Evolutionary conservation across 129 eudicot genomes (phyloP).

Genomic region (Chrysanthemum seticuspe): DNA sequence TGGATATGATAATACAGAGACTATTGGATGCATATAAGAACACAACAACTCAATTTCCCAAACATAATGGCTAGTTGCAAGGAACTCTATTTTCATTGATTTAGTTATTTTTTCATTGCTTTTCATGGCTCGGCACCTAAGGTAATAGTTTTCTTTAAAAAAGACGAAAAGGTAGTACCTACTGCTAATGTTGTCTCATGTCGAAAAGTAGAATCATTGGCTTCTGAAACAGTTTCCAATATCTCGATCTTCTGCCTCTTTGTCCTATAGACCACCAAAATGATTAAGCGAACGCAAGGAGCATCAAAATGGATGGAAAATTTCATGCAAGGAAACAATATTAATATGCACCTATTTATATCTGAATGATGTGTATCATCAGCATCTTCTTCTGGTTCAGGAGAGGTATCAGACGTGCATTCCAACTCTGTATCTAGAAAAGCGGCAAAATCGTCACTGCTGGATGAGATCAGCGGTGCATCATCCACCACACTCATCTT

Average conservation of each 20-base stretch:
- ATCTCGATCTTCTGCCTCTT: conserved; percentile 60
- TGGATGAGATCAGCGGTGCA: conserved; percentile 46
- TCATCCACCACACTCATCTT: conserved; percentile 45
- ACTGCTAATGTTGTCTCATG: conserved; percentile 20
- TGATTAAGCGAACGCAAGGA: background rate
- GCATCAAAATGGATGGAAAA: conserved; percentile 8
- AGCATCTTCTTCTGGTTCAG: conserved; percentile 35
- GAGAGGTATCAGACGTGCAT: conserved; percentile 39
- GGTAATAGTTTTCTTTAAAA: background rate
- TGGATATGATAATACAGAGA: conserved; percentile 28
- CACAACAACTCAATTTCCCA: background rate
- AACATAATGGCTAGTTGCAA: background rate
- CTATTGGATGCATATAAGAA: background rate
- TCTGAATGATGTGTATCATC: conserved; percentile 25
- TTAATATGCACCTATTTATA: conserved; percentile 22
- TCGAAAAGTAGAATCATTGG: conserved; percentile 31
- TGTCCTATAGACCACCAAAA: conserved; percentile 33
- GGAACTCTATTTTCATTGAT: too few species aligned
- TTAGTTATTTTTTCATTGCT: background rate
- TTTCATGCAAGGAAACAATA: background rate
- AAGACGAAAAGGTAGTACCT: conserved; percentile 31
- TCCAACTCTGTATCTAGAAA: conserved; percentile 52
- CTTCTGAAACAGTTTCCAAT: conserved; percentile 23
- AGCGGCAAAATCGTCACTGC: conserved; percentile 55
- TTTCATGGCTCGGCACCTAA: too few species aligned